Evolutionary conservation across 2,329 filamentous ascomycete genomes (phyloP), one percentile per base, ranked within the genome.

Genomic region (Ciborinia camelliae): DNA sequence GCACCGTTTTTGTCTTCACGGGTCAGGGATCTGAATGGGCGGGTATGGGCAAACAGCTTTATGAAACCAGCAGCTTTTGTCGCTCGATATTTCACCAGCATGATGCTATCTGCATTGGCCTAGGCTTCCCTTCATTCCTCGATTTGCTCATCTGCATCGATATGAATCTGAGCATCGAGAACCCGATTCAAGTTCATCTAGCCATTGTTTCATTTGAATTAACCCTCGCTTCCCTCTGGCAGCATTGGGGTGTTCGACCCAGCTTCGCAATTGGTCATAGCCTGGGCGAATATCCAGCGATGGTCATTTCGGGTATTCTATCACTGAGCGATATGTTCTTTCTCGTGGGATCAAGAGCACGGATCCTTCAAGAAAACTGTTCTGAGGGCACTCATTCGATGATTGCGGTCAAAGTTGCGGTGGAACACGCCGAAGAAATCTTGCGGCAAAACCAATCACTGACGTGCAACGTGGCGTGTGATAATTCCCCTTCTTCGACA

Each of bases 221-320:
- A 37, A 37, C 84, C 2, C 75, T 86, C 8, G 80, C 81, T 3
- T 79, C 78, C 32, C 75, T 85, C 1, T 86, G 84, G 84, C 71
- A 66, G 20, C 82, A 81, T 1, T 84, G 81, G 80, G 83, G 82
- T 43, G 76, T 86, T 61, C 76, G 73, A 47, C 84, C 84, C 4
- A 80, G 81, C 23, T 82, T 78, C 3, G 83, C 86, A 1, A 74
- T 86, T 20, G 84, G 84, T 28, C 84, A 86, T 75, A 90, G 87
- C 70, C 78, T 91, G 26, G 89, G 89, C 62, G 89, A 91, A 74
- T 91, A 91, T 71, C 87, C 89, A 39, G 89, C 89, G 43, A 82
- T 91, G 15, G 82, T 89, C 70, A 82, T 86, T 32, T 86, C 89
- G 32, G 89, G 88, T 61, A 88, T 91, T 20, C 79, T 91, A 32